Evolutionary conservation across 2,329 filamentous ascomycete species (phyloP).

Genomic region (Monascus ruber): DNA sequence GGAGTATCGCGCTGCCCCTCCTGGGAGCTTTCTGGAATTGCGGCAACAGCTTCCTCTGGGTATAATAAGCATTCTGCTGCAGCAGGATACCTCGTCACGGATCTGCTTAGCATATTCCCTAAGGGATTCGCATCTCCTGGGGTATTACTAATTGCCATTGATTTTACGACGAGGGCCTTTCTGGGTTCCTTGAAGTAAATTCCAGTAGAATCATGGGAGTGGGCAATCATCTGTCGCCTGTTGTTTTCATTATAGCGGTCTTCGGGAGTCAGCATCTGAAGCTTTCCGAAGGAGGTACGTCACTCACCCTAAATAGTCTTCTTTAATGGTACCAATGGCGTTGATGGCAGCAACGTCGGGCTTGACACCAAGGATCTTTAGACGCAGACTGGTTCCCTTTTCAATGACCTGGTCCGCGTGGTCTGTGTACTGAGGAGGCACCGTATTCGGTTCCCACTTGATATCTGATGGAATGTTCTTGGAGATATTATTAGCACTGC

Average conservation of each 20-base stretch:
- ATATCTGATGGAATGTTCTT: slow-evolving; percentile 70
- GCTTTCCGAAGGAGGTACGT: not conserved
- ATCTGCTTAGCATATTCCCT: not conserved
- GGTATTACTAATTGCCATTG: not conserved
- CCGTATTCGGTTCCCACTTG: slow-evolving; percentile 90
- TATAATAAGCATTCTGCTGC: slow-evolving; percentile 44
- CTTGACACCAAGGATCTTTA: slow-evolving; percentile 88
- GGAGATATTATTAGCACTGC: slow-evolving; percentile 5
- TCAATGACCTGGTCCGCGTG: slow-evolving; percentile 91
- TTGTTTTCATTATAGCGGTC: not conserved
- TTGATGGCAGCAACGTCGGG: slow-evolving; percentile 92
- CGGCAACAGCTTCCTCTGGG: too few relatives aligned
- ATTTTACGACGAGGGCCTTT: not conserved
- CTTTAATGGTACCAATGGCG: slow-evolving; percentile 95
- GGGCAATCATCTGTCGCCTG: not conserved
- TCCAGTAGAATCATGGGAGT: not conserved
- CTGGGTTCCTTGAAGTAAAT: not conserved
- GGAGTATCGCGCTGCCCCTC: too few relatives aligned
- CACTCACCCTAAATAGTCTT: slow-evolving; percentile 42
- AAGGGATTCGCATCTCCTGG: not conserved
- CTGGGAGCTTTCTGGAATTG: too few relatives aligned
- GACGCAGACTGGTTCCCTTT: slow-evolving; percentile 80
- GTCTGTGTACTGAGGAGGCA: slow-evolving; percentile 93
- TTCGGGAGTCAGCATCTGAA: not conserved
- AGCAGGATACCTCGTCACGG: not conserved